Evolutionary conservation across 805 yeast genomes (phyloP), one percentile per base, ranked within the genome.

Genomic region (Priceomyces carsonii): DNA sequence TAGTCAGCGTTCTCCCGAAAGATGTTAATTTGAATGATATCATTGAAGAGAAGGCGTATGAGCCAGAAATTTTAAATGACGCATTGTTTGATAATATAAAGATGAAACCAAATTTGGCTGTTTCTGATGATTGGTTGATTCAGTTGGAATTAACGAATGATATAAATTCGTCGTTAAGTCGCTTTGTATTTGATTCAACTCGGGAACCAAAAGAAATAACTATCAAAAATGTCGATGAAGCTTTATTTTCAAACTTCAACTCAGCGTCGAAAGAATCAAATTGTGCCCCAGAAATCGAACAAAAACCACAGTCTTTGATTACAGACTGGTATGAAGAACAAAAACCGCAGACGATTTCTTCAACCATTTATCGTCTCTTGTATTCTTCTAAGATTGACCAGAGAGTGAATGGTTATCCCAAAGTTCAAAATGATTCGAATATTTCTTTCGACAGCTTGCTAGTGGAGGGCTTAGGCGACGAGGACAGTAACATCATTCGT

Each of bases 31-130:
- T 56, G 46, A 45, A 50, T 33, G 73, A 69, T 2, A 53, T 79
- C 14, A 68, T 82, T 5, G 67, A 73, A 32, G 85, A 81, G 44
- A 82, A 78, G 47, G 83, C 79, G 3, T 85, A 76, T 51, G 93
- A 85, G 55, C 91, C 91, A 0, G 77, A 78, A 71, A 55, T 73
- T 51, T 23, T 46, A 1, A 55, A 68, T 62, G 42, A 57, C 66
- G 45, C 62, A 37, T 48, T 51, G 24, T 48, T 69, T 51, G 56
- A 58, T 25, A 45, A 32, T 5, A 57, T 66, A 29, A 73, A 69
- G 42, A 64, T 55, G 4, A 62, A 63, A 18, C 72, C 80, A 1
- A 53, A 66, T 18, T 61, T 79, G 26, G 74, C 79, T 1, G 66
- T 69, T 1, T 69, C 82, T 5, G 66, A 67, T 20, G 74, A 80